phyloP scores from a whole-genome alignment of 148 eudicot species.

The Spergularia bocconei region DNA sequence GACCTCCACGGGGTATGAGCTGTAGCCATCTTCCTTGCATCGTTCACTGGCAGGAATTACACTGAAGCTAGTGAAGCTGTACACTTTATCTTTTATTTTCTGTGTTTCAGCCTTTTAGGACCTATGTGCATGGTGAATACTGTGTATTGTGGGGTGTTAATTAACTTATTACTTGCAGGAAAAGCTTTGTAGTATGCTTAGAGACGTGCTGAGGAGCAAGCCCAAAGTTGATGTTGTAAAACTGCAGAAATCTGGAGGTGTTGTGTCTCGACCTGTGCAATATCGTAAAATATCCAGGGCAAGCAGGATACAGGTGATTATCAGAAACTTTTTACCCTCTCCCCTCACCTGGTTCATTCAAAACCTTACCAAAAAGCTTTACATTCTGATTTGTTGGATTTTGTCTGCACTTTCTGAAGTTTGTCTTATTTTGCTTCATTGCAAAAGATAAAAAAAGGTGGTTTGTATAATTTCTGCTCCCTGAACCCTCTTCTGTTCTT shows the following conservation, averaged over 20 bases:
- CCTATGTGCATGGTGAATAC: not conserved
- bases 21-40: conserved; percentile 1
- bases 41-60: not conserved
- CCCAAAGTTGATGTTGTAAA: conserved; percentile 95
- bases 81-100: not conserved
- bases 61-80: not conserved
- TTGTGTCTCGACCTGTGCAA: conserved; percentile 67
- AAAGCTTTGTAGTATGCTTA: conserved; percentile 93
- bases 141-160: not conserved
- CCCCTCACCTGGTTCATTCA: not conserved
- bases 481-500: too few relatives aligned
- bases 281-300: conserved; percentile 75
- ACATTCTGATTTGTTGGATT: not conserved
- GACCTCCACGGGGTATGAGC: not conserved
- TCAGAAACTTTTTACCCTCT: not conserved
- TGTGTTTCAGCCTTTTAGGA: not conserved
- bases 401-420: not conserved
- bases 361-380: not conserved
- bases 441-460: too few relatives aligned
- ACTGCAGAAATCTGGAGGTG: conserved; percentile 96
- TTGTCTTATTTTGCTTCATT: not conserved
- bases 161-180: conserved; percentile 52
- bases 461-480: too few relatives aligned
- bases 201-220: conserved; percentile 70
- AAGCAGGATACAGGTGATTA: conserved; percentile 66